Percentiles rank a stretch among this genome's conserved stretches.
These are phyloP conservation scores for Setomelanomma holmii DNA, from an alignment of 2,329 filamentous ascomycete species.

Conservation along the genomic window DNA sequence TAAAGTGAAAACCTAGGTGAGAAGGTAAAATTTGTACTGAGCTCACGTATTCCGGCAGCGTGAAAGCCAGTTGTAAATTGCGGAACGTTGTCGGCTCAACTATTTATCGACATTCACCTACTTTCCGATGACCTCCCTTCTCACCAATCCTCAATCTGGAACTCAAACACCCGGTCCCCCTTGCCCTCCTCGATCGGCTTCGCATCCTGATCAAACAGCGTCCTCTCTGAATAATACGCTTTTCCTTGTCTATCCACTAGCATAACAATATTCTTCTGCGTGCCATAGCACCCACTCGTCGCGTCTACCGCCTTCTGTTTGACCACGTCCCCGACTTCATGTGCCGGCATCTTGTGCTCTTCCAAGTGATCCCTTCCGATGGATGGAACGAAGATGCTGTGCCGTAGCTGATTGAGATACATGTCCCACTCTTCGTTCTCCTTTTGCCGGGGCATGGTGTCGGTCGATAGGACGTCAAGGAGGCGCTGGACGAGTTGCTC, in stretches of 20 bases:
- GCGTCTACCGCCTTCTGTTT: slow-evolving; percentile 42
- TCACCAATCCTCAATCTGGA: slow-evolving; percentile 56
- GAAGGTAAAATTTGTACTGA: too few relatives aligned
- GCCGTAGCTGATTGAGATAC: slow-evolving; percentile 63
- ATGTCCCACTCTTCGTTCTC: slow-evolving; percentile 60
- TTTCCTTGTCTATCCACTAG: slow-evolving; percentile 63
- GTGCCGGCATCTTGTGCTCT: slow-evolving; percentile 44
- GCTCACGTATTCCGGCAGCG: too few relatives aligned
- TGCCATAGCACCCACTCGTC: slow-evolving; percentile 65
- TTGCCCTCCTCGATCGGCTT: slow-evolving; percentile 54
- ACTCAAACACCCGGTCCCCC: slow-evolving; percentile 57
- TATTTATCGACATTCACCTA: not conserved
- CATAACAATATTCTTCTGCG: slow-evolving; percentile 69
- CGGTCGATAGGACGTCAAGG: slow-evolving; percentile 60
- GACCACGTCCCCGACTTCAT: slow-evolving; percentile 52
- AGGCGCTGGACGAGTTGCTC: slow-evolving; percentile 60
- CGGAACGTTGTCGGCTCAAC: not conserved
- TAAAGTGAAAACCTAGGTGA: too few relatives aligned
- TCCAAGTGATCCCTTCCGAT: slow-evolving; percentile 58
- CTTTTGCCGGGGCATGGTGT: slow-evolving; percentile 62
- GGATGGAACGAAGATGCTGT: slow-evolving; percentile 67
- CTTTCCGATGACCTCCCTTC: not conserved
- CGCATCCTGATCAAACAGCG: slow-evolving; percentile 63
- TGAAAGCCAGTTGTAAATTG: too few relatives aligned
- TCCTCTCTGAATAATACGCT: slow-evolving; percentile 68